A percentile compares a stretch with the other conserved stretches of the same genome.
These are phyloP conservation scores for Lenzites betulinus DNA, from an alignment of 768 basidiomycete genomes.

Conservation along the genomic window DNA sequence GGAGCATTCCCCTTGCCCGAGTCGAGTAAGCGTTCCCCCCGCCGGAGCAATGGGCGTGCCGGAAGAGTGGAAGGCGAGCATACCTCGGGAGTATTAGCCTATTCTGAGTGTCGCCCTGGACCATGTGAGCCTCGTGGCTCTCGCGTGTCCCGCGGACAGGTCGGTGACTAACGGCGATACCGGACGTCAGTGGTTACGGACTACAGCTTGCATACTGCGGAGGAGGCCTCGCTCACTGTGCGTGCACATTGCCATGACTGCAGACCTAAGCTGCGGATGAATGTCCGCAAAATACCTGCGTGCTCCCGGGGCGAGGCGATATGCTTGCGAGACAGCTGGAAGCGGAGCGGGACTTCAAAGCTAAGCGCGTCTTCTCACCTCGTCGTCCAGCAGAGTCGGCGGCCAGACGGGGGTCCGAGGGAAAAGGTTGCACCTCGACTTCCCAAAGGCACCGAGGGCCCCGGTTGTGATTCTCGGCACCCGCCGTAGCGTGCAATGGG, in stretches of 20 bases:
- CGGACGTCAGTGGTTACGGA: conserved; percentile 3
- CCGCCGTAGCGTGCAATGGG: not conserved
- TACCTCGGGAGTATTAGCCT: conserved; percentile 15
- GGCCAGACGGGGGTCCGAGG: conserved; percentile 13
- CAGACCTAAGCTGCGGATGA: not conserved
- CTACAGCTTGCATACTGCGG: not conserved
- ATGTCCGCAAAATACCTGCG: not conserved
- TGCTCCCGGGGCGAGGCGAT: not conserved
- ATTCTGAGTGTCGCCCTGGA: conserved; percentile 1
- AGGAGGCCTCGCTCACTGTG: not conserved
- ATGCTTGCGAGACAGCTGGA: conserved; percentile 8
- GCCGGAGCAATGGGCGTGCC: conserved; percentile 11
- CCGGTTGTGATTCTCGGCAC: conserved; percentile 11
- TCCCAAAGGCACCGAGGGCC: conserved; percentile 15
- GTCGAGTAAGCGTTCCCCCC: conserved; percentile 19
- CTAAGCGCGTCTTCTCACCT: conserved; percentile 14
- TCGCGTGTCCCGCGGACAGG: conserved; percentile 17
- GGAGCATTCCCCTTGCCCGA: conserved; percentile 10
- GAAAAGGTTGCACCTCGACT: not conserved
- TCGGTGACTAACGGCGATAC: conserved; percentile 17
- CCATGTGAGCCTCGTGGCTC: conserved; percentile 23
- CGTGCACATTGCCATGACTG: not conserved
- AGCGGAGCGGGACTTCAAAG: conserved; percentile 7
- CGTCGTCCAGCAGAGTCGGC: conserved; percentile 9
- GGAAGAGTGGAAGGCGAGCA: conserved; percentile 7